Evolutionary conservation across 2,329 filamentous ascomycete species (phyloP), one percentile per base, ranked within the genome.

Genomic region (Paracoccidioides brasiliensis): DNA sequence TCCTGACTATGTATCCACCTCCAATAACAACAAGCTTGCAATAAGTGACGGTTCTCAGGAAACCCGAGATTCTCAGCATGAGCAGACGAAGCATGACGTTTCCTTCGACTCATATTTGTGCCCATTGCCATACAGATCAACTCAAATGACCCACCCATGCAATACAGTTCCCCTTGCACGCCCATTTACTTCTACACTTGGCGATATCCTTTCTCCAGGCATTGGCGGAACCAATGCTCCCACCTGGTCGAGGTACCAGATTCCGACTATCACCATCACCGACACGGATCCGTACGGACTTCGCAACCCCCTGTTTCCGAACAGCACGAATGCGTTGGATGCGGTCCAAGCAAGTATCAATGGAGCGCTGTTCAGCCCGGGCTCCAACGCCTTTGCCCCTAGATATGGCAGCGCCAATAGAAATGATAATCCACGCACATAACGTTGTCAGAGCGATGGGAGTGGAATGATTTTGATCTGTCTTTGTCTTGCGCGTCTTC

Each of bases 181-280:
- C 40, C 38, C n/a, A 32, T 37, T 41, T 5, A 1, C 52, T n/a
- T 43, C 7, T 52, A 4, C 52, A 22, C 6, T 41, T 4, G 8
- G 52, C 41, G 44, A 53, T 41, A 41, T 55, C 58, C 43, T 64
- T 63, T 42, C 69, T 61, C 66, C 64, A 65, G 12, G 55, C 52
- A 44, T 53, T 22, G 46, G 33, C n/a, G 32, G 52, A 51, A 41
- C 28, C n/a, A 8, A 3, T 38, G 2, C 45, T 5, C 4, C 35
- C 5, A 48, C 41, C 14, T 58, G 52, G 57, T 53, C 52, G 49
- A 22, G 40, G 8, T 57, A 57, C 35, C 55, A 50, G 37, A 50
- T 59, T 33, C 57, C 57, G n/a, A 52, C 43, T 12, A 59, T 59
- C n/a, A 56, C 54, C 22, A 54, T 59, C 22, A 59, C 57, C 14